These are phyloP conservation scores for Ustilago xerochloae DNA, from an alignment of 1,284 basidiomycete genomes.

Conservation along the genomic window DNA sequence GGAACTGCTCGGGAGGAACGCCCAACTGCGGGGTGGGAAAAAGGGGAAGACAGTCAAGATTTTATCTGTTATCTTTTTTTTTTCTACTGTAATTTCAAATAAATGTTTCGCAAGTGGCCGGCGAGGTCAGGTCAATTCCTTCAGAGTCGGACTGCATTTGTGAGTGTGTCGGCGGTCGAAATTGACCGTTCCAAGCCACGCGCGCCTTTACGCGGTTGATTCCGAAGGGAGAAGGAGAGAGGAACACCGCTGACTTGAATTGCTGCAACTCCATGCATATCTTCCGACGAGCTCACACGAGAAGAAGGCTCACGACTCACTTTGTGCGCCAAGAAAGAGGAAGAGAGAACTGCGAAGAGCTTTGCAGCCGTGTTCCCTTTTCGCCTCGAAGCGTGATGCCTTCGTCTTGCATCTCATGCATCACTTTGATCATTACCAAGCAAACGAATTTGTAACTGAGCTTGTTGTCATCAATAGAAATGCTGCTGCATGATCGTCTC, in stretches of 20 bases:
- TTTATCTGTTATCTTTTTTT: background rate
- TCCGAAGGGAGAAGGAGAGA: slow-evolving; percentile 4
- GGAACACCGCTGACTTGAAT: too few relatives aligned
- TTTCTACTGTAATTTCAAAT: background rate
- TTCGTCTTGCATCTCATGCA: background rate
- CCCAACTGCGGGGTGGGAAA: too few relatives aligned
- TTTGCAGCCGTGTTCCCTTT: too few relatives aligned
- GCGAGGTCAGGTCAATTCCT: background rate
- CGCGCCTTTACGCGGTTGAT: slow-evolving; percentile 4
- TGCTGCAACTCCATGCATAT: background rate
- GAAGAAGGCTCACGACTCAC: too few relatives aligned
- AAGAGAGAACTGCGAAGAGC: too few relatives aligned
- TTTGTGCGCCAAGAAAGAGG: too few relatives aligned
- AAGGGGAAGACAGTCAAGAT: too few relatives aligned
- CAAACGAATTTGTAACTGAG: background rate
- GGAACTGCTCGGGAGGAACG: background rate
- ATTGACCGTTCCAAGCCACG: slow-evolving; percentile 6
- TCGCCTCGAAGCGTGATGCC: background rate
- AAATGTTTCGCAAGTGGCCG: background rate
- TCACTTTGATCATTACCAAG: background rate
- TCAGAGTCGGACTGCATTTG: background rate
- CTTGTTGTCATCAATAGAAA: background rate
- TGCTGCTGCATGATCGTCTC: background rate
- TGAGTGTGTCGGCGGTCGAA: background rate
- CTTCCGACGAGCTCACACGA: too few relatives aligned